phyloP scores from a whole-genome alignment of 257 asterid genomes.

The Lithospermum erythrorhizon region DNA sequence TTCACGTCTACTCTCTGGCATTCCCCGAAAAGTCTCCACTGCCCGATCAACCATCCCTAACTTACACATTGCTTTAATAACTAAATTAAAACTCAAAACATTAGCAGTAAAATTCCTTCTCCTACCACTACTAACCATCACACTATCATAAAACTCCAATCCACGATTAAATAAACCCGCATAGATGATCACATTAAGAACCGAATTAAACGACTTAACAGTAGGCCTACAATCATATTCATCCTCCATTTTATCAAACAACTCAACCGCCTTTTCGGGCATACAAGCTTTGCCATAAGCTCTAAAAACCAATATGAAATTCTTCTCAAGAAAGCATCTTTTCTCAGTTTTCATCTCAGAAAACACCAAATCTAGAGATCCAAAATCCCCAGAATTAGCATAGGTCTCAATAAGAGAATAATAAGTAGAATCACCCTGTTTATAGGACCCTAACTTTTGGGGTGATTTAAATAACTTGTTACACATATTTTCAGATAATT shows the following conservation, averaged over 20 bases:
- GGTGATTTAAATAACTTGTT: conserved; percentile 39
- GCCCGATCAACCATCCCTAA: conserved; percentile 47
- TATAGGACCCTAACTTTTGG: conserved; percentile 50
- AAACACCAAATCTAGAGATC: conserved; percentile 56
- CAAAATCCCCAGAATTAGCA: conserved; percentile 54
- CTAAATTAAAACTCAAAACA: conserved; percentile 63
- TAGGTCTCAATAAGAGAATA: conserved; percentile 60
- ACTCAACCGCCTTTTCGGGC: conserved; percentile 49
- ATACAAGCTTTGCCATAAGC: conserved; percentile 66
- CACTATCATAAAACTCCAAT: conserved; percentile 52
- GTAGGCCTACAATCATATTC: conserved; percentile 67
- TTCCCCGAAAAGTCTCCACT: conserved; percentile 52
- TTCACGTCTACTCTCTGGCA: conserved; percentile 38
- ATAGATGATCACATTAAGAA: conserved; percentile 64
- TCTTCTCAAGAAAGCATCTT: conserved; percentile 60
- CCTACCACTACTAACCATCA: conserved; percentile 18
- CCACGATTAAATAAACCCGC: conserved; percentile 45
- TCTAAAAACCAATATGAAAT: conserved; percentile 50
- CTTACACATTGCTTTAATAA: conserved; percentile 68
- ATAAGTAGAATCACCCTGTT: conserved; percentile 74
- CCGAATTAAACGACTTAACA: conserved; percentile 76
- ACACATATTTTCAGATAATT: conserved; percentile 19
- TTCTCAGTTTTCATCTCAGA: conserved; percentile 55
- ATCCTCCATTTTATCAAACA: conserved; percentile 58
- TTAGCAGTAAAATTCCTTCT: conserved; percentile 39